Evolutionary conservation across 257 asterid species (phyloP), one percentile per base, ranked within the genome.

Genomic region (Osmanthus fragrans): DNA sequence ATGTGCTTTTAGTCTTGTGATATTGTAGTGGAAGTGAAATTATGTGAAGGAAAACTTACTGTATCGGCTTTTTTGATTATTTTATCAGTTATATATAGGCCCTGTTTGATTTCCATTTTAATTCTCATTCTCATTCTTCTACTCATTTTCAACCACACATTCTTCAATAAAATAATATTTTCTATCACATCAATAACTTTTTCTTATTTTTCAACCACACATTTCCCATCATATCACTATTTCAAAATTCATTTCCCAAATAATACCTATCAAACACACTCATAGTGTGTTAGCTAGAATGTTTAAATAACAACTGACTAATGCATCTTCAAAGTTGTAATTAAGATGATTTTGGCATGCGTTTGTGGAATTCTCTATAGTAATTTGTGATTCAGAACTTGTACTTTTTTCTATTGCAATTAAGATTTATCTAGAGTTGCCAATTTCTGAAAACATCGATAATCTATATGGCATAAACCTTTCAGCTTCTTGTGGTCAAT

Each of bases 21-120:
- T 54, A 32, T 34, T 37, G 2, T 68, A 64, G 40, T 27, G 72
- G 51, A 70, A 70, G 73, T 23, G 42, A 36, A 49, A 73, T 73
- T 11, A 51, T 51, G 39, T 67, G 63, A 33, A 19, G 36, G 13
- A 21, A 29, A 60, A n/a, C 37, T 4, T 33, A 8, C 51, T 36
- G 15, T 79, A 7, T 73, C 15, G 2, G 18, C 58, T 29, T 27
- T n/a, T 63, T 21, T 37, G 30, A 64, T 75, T 12, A 3, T 47
- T 47, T 36, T 36, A 36, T 36, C n/a, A 47, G 56, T 16, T 47
- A 15, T 47, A 4, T n/a, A n/a, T n/a, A n/a, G n/a, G n/a, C n/a
- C n/a, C n/a, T n/a, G n/a, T n/a, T n/a, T n/a, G n/a, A n/a, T n/a
- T n/a, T n/a, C n/a, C n/a, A n/a, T n/a, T n/a, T n/a, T n/a, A n/a